Evolutionary conservation across 805 yeast species (phyloP), one percentile per base, ranked within the genome.

Genomic region (Diddensiella santjacobensis): DNA sequence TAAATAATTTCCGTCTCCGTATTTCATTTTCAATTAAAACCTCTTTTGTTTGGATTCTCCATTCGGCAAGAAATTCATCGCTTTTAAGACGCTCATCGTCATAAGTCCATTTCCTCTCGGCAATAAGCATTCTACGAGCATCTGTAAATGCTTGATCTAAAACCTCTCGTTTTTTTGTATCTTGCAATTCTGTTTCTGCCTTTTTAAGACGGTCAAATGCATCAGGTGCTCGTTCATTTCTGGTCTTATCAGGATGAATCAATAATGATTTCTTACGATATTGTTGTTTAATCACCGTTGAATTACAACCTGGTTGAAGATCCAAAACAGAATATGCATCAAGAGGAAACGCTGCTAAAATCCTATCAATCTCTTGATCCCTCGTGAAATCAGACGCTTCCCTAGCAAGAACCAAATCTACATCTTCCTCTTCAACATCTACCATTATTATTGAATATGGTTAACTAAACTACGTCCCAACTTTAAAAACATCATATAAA

Each of bases 191-290:
- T 0, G 70, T 61, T 44, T 79, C 77, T 0, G 88, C 81, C 51
- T 74, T 76, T 53, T 80, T 79, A 44, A 83, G 62, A 30, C 70
- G 48, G 57, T 80, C 83, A 61, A 83, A 83, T 1, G 88, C 88
- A 26, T 66, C 73, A 0, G 85, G 78, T 0, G 88, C 87, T n/a
- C 71, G 65, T 0, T 71, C 66, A 54, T 82, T 75, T 24, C 64
- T 59, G 1, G 78, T 71, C 58, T 80, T 81, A 59, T 83, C 90
- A 0, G 90, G 90, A 60, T 83, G 90, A 15, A 83, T 77, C 49
- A 80, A 63, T 31, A 83, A 64, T 1, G 88, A 80, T 59, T 78
- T 81, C 62, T 72, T 74, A 22, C 87, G 66, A 59, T 73, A 83
- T 35, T 66, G 55, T 50, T 70, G 75, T 53, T 72, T 74, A 47